Evolutionary conservation across 208 protist genomes (phyloP).

Genomic region (Leishmania lainsoni): DNA sequence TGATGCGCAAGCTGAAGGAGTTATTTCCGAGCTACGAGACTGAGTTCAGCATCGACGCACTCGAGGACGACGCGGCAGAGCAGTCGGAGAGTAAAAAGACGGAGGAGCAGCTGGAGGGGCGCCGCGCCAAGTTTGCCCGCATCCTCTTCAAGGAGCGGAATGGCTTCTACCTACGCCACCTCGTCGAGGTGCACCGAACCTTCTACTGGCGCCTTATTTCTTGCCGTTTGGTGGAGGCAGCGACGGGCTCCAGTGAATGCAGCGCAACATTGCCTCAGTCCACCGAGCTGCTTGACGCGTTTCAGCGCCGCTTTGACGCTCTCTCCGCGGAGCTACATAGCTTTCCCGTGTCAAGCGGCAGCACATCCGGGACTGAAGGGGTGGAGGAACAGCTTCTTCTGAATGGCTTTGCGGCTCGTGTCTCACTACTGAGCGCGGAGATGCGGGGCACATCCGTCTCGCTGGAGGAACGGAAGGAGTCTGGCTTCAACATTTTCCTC

Average conservation of each 20-base stretch:
- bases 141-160: conserved; percentile 76
- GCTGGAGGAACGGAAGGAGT: conserved; percentile 53
- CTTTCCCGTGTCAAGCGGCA: conserved; percentile 8
- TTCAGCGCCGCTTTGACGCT: conserved; percentile 69
- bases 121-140: conserved; percentile 68
- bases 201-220: conserved; percentile 73
- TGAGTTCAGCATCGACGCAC: conserved; percentile 74
- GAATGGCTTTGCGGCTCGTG: conserved; percentile 76
- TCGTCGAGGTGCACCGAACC: conserved; percentile 67
- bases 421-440: conserved; percentile 44
- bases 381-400: conserved; percentile 70
- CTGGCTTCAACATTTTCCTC: conserved; percentile 91
- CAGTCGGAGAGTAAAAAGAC: conserved; percentile 26
- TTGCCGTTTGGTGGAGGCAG: conserved; percentile 25
- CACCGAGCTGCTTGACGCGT: conserved; percentile 40
- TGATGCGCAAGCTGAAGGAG: conserved; percentile 82
- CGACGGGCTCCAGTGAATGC: background rate
- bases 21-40: conserved; percentile 95
- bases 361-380: background rate
- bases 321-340: conserved; percentile 57
- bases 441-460: conserved; percentile 26
- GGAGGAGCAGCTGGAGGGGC: conserved; percentile 34
- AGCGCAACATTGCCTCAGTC: conserved; percentile 7
- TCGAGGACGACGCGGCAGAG: conserved; percentile 35
- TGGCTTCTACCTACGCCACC: conserved; percentile 66